phyloP scores from a whole-genome alignment of 257 asterid species.

The Solanum boliviense region DNA sequence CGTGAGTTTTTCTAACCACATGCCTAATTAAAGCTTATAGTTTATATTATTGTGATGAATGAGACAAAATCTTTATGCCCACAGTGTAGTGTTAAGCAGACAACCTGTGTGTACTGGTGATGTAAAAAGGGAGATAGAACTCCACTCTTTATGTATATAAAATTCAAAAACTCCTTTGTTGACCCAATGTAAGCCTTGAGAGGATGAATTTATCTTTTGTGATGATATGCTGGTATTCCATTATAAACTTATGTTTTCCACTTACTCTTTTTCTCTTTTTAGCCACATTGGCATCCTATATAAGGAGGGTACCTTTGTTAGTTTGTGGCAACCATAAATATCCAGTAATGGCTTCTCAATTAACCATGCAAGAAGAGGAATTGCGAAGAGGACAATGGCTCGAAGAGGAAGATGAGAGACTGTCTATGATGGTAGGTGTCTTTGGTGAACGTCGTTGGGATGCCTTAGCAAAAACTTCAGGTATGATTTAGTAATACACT shows the following conservation, averaged over 20 bases:
- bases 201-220: constrained; percentile 4
- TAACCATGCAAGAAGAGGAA: constrained; percentile 26
- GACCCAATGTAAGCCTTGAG: neutral
- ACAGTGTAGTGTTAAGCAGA: neutral
- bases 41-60: neutral
- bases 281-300: neutral
- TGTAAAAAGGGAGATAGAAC: constrained; percentile 1
- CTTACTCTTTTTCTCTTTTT: neutral
- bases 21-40: neutral
- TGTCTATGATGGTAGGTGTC: constrained; percentile 34
- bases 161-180: neutral
- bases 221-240: constrained; percentile 15
- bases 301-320: neutral
- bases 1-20: neutral
- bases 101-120: constrained; percentile 1
- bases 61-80: constrained; percentile 4
- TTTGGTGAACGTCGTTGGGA: constrained; percentile 64
- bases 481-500: constrained; percentile 5
- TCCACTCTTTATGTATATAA: neutral
- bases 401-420: constrained; percentile 56
- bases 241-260: constrained; percentile 15
- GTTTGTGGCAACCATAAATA: neutral
- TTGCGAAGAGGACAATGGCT: constrained; percentile 68
- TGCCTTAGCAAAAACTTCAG: constrained; percentile 60
- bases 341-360: neutral